Evolutionary conservation across 305 asterid genomes (phyloP), one percentile per base, ranked within the genome.

Genomic region (Solanum hybrid): DNA sequence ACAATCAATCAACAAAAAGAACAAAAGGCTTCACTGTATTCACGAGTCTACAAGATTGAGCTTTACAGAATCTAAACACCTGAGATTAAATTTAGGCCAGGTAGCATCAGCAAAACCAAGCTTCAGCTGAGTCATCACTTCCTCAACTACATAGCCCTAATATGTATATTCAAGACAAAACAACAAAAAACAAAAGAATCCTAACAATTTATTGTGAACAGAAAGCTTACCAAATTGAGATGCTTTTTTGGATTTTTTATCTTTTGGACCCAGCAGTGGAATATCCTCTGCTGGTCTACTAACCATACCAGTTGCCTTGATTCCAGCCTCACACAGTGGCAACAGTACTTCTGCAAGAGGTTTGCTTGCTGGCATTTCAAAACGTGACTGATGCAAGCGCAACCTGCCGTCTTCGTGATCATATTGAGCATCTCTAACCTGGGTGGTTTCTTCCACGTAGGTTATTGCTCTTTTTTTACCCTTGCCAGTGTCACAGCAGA

Each of bases 331-430:
- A 81, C 51, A 4, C 71, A 14, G 19, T 81, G 69, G 36, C 36
- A 42, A 42, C 86, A 10, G 15, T 84, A 75, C 89, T 40, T 76
- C 73, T 72, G 66, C 42, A 69, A 10, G 72, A 76, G 37, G 87
- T 51, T 51, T 51, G 31, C 27, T 34, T 34, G 73, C 89, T 19
- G 40, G 90, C 89, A 75, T 45, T 90, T 90, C 91, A 81, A 66
- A 91, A 60, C 32, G n/a, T 27, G 90, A 86, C 42, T 66, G 60
- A 40, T 40, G 86, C 42, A 84, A 82, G 80, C 27, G n/a, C 38
- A 7, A 79, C 73, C 76, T 72, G 45, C 13, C 76, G 14, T 87
- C 89, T 64, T 69, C 71, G 35, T 7, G 73, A 42, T 32, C 26
- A 26, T 13, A 38, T 31, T 42, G 45, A 84, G 69, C 80, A 35